Percentiles rank a stretch among this genome's conserved stretches.
Conservation (phyloP, 2,329 filamentous ascomycete species). For the Metarhizium rileyi region DNA sequence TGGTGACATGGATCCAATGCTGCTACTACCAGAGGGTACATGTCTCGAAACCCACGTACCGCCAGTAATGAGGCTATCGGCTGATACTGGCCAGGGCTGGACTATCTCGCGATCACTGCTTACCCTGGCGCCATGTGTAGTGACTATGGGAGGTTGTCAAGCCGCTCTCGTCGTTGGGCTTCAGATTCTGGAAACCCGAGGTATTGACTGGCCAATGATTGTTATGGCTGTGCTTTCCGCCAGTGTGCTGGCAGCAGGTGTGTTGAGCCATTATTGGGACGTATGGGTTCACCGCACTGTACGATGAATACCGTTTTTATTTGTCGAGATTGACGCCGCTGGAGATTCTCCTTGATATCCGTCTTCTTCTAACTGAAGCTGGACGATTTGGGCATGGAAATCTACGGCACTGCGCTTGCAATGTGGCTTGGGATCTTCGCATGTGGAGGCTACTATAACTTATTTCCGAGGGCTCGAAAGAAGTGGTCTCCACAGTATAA, state of each 20-base stretch:
- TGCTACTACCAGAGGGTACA: conserved; percentile 30
- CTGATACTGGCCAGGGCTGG: conserved; percentile 37
- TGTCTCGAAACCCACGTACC: conserved; percentile 11
- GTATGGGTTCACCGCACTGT: conserved; percentile 58
- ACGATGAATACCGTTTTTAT: conserved; percentile 61
- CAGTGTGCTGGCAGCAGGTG: conserved; percentile 52
- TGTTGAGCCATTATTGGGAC: conserved; percentile 59
- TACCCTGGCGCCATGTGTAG: conserved; percentile 40
- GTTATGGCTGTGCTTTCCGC: conserved; percentile 60
- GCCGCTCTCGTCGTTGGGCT: conserved; percentile 48
- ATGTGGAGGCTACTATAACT: conserved; percentile 55
- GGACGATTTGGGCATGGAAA: conserved; percentile 53
- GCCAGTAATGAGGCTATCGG: not conserved
- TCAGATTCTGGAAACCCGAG: conserved; percentile 30
- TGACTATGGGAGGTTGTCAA: conserved; percentile 50
- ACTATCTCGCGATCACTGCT: conserved; percentile 35
- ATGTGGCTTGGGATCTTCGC: conserved; percentile 60
- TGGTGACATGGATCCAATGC: conserved; percentile 34
- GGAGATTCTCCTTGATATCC: conserved; percentile 60
- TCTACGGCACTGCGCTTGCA: conserved; percentile 55
- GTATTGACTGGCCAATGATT: conserved; percentile 50
- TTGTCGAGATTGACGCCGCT: conserved; percentile 59
- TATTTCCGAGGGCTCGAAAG: conserved; percentile 44
- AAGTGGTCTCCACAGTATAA: conserved; percentile 18
- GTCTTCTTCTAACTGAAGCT: conserved; percentile 50